A percentile compares a stretch with the other conserved stretches of the same genome.
Conservation (phyloP, 768 basidiomycete genomes). For the Trametes sanguinea region DNA sequence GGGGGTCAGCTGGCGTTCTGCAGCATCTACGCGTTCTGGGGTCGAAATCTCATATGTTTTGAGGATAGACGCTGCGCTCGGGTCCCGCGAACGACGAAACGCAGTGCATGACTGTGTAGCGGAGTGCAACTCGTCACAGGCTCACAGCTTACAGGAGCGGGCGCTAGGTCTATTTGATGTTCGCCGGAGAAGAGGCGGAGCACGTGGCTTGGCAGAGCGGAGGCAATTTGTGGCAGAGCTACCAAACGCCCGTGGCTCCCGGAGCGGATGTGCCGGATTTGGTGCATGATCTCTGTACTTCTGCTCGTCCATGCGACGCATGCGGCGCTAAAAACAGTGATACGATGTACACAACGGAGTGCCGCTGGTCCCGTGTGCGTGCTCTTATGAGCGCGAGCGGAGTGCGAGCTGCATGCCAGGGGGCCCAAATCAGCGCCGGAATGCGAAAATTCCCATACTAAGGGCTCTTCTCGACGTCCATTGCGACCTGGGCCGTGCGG, state of each 20-base stretch:
- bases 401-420: neutral
- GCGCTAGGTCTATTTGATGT: constrained; percentile 15
- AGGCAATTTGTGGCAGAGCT: too few species aligned
- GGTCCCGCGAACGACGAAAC: neutral
- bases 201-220: neutral
- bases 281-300: neutral
- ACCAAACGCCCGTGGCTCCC: neutral
- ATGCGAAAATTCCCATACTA: constrained; percentile 6
- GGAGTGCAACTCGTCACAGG: too few species aligned
- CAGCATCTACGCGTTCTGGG: neutral
- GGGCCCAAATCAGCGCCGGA: constrained; percentile 4
- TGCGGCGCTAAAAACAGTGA: neutral
- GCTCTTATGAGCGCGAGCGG: neutral
- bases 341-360: too few species aligned
- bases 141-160: neutral
- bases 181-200: neutral
- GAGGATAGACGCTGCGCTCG: neutral
- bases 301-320: neutral
- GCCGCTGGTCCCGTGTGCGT: neutral
- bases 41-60: neutral
- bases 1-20: too few species aligned
- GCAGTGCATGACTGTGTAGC: neutral
- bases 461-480: neutral
- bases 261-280: neutral
- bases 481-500: neutral